Percentiles rank a stretch among this genome's conserved stretches.
Evolutionary conservation across 1,139 yeast genomes (phyloP).

Genomic region (Yamadazyma pseudoaaseri): DNA sequence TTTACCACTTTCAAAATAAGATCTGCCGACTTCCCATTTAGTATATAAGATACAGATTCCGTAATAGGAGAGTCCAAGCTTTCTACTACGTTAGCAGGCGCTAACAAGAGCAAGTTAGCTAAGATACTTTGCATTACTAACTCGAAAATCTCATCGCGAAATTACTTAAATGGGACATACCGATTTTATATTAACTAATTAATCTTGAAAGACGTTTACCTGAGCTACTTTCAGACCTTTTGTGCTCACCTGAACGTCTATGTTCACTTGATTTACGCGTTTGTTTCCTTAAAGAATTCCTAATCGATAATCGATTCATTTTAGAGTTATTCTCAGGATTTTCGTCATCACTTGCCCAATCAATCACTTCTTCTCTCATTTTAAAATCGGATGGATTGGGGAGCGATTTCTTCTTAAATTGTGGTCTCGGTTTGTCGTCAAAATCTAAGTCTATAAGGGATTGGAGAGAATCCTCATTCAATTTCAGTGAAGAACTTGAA

Average conservation of each 20-base stretch:
- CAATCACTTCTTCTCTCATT: slow-evolving; percentile 46
- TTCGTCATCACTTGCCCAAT: slow-evolving; percentile 51
- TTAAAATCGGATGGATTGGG: slow-evolving; percentile 33
- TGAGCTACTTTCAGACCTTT: slow-evolving; percentile 30
- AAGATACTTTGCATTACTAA: slow-evolving; percentile 1
- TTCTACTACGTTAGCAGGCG: slow-evolving; percentile 6
- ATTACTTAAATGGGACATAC: too few relatives aligned
- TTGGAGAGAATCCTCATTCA: slow-evolving; percentile 15
- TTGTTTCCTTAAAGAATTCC: slow-evolving; percentile 40
- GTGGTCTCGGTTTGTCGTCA: slow-evolving; percentile 23
- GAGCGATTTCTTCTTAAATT: slow-evolving; percentile 33
- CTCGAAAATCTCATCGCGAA: not conserved
- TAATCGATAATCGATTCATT: slow-evolving; percentile 43
- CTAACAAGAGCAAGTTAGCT: slow-evolving; percentile 14
- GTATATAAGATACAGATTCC: slow-evolving; percentile 11
- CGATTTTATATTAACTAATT: slow-evolving; percentile 3
- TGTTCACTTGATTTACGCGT: slow-evolving; percentile 31
- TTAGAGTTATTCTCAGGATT: slow-evolving; percentile 36
- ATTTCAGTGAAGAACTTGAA: slow-evolving; percentile 22
- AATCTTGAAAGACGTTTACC: slow-evolving; percentile 16
- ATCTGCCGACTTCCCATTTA: slow-evolving; percentile 27
- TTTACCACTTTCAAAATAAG: slow-evolving; percentile 15
- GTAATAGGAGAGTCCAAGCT: slow-evolving; percentile 5
- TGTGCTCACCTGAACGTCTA: slow-evolving; percentile 8
- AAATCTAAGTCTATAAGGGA: slow-evolving; percentile 35